A percentile compares a stretch with the other conserved stretches of the same genome.
phyloP scores from a whole-genome alignment of 208 protist species.

The Leptomonas seymouri region DNA sequence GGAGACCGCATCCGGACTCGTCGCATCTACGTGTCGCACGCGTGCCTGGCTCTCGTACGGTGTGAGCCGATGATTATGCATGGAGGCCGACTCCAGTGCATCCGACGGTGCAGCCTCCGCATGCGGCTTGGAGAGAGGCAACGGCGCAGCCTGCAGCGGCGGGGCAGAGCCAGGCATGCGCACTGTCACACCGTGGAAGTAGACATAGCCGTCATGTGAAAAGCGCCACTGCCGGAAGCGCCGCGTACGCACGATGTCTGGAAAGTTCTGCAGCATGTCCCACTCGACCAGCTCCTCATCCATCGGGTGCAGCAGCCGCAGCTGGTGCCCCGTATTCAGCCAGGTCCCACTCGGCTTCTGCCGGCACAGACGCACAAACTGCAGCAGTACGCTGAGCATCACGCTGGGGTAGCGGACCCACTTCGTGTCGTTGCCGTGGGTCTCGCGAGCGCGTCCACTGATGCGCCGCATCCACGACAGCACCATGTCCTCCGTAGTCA shows the following conservation, averaged over 20 bases:
- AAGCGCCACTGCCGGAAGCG: conserved; percentile 55
- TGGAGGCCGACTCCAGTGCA: background rate
- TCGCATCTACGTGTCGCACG: background rate
- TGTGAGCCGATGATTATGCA: background rate
- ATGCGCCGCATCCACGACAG: conserved; percentile 61
- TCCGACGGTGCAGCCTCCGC: background rate
- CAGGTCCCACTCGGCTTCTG: conserved; percentile 13
- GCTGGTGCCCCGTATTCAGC: conserved; percentile 4
- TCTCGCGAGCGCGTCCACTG: conserved; percentile 44
- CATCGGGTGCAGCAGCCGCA: conserved; percentile 9
- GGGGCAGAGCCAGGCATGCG: conserved; percentile 27
- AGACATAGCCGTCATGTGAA: conserved; percentile 51
- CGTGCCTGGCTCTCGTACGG: background rate
- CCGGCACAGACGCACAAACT: conserved; percentile 18
- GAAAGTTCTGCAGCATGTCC: conserved; percentile 24
- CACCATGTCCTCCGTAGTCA: conserved; percentile 49
- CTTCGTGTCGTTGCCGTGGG: conserved; percentile 33
- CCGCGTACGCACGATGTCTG: conserved; percentile 34
- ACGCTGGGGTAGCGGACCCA: conserved; percentile 46
- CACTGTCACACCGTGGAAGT: conserved; percentile 60
- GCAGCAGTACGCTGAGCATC: conserved; percentile 14
- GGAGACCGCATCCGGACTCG: background rate
- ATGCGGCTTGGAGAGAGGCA: background rate
- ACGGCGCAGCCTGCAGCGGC: background rate
- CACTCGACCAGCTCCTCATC: conserved; percentile 31